These are phyloP conservation scores for Boletellus sp. DNA, from an alignment of 1,284 basidiomycete genomes.

Conservation along the genomic window DNA sequence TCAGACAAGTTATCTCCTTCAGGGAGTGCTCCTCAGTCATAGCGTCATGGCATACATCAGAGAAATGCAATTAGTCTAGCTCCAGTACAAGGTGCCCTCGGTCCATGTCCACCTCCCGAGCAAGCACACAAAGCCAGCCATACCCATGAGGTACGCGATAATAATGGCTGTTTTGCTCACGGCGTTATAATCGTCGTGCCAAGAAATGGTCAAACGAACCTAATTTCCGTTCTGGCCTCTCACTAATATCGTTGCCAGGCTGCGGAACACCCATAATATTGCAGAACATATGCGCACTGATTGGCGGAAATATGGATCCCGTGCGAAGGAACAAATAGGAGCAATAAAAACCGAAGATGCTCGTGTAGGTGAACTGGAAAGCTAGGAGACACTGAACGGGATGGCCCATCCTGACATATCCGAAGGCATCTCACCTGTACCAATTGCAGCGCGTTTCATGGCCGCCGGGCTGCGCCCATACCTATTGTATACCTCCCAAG, in stretches of 20 bases:
- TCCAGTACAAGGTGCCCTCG: constrained; percentile 38
- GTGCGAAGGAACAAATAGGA: constrained; percentile 85
- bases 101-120: constrained; percentile 36
- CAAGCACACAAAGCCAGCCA: constrained; percentile 39
- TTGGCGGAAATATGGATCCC: constrained; percentile 57
- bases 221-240: constrained; percentile 38
- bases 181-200: constrained; percentile 8
- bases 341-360: constrained; percentile 87
- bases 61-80: constrained; percentile 11
- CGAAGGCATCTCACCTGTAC: constrained; percentile 50
- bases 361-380: constrained; percentile 87
- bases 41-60: too few species aligned
- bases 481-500: constrained; percentile 76
- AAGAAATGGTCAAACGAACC: constrained; percentile 23
- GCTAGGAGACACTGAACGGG: constrained; percentile 42
- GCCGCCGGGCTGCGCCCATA: constrained; percentile 64
- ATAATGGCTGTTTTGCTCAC: constrained; percentile 40
- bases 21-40: neutral
- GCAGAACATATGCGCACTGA: constrained; percentile 84
- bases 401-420: neutral
- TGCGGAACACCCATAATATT: constrained; percentile 91
- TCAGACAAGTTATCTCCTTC: neutral
- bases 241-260: constrained; percentile 34
- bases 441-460: constrained; percentile 55
- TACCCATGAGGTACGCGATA: constrained; percentile 45